Conservation (phyloP, 2,329 filamentous ascomycete genomes). For the Ceratocystis huliohia region DNA sequence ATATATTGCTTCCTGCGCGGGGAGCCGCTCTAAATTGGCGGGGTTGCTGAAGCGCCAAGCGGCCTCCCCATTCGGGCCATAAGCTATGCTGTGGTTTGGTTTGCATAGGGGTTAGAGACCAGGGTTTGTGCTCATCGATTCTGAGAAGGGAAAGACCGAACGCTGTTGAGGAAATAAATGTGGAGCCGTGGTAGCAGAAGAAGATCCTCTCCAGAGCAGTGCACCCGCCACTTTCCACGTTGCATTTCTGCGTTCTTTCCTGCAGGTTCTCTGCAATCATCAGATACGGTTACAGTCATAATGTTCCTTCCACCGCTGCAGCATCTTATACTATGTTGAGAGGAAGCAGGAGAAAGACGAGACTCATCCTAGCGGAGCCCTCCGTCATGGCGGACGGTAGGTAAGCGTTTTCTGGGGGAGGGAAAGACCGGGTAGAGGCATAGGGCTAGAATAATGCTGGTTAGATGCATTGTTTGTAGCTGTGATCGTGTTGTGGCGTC, state of each 20-base stretch:
- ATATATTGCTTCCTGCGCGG: neutral
- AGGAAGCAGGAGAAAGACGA: neutral
- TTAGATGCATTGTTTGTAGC: conserved; percentile 2
- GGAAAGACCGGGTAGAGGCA: conserved; percentile 12
- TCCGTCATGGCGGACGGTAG: neutral
- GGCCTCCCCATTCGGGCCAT: neutral
- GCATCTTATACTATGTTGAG: neutral
- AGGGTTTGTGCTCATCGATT: neutral
- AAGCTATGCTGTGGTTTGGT: neutral
- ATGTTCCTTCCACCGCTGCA: neutral
- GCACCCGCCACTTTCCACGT: conserved; percentile 8
- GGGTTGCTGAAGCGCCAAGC: neutral
- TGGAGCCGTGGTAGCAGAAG: neutral
- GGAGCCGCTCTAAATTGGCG: neutral
- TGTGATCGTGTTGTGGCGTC: neutral
- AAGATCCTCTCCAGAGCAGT: neutral
- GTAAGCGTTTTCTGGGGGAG: neutral
- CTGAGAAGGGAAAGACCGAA: neutral
- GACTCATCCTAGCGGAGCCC: neutral
- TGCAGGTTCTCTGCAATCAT: neutral
- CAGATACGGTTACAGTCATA: neutral
- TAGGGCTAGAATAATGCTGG: conserved; percentile 12
- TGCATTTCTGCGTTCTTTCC: neutral
- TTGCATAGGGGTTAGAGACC: neutral
- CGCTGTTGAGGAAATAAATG: neutral